Evolutionary conservation across 805 yeast species (phyloP).

Genomic region (Cyberlindnera petersonii): DNA sequence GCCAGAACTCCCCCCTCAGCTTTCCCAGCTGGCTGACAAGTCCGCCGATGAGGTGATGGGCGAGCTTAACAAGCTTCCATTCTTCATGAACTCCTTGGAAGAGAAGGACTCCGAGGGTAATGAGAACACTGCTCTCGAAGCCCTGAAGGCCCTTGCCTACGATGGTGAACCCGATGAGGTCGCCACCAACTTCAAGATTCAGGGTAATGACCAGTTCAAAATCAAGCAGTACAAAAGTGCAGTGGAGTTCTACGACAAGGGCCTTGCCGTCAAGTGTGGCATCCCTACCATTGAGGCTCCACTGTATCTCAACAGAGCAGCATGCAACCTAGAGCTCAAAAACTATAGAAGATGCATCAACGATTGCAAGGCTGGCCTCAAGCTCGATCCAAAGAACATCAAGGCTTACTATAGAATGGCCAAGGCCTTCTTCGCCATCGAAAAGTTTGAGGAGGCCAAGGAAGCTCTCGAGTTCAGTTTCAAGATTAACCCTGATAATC

Average conservation of each 20-base stretch:
- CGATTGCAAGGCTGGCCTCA: slow-evolving; percentile 73
- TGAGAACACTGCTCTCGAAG: slow-evolving; percentile 73
- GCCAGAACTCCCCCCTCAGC: slow-evolving; percentile 79
- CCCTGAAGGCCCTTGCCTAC: slow-evolving; percentile 83
- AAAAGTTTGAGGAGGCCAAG: slow-evolving; percentile 65
- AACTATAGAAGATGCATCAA: slow-evolving; percentile 84
- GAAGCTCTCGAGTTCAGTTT: slow-evolving; percentile 65
- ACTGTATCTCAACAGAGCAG: slow-evolving; percentile 78
- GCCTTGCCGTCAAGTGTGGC: slow-evolving; percentile 65
- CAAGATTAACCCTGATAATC: slow-evolving; percentile 54
- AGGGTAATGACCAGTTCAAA: slow-evolving; percentile 86
- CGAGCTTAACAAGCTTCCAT: slow-evolving; percentile 81
- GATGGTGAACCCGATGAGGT: slow-evolving; percentile 95
- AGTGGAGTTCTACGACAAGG: slow-evolving; percentile 72
- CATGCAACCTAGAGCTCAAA: slow-evolving; percentile 79
- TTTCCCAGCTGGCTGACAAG: slow-evolving; percentile 57
- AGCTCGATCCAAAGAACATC: slow-evolving; percentile 60
- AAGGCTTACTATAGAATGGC: slow-evolving; percentile 88
- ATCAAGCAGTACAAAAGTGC: slow-evolving; percentile 73
- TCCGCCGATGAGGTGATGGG: slow-evolving; percentile 70
- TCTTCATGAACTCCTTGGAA: slow-evolving; percentile 88
- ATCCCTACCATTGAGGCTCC: slow-evolving; percentile 54
- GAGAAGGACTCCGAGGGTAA: slow-evolving; percentile 75
- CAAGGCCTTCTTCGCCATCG: slow-evolving; percentile 69
- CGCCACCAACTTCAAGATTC: slow-evolving; percentile 84